Percentiles rank a stretch among this genome's conserved stretches.
These are phyloP conservation scores for Phytopythium boreale DNA, from an alignment of 352 stramenopile genomes.

Conservation along the genomic window DNA sequence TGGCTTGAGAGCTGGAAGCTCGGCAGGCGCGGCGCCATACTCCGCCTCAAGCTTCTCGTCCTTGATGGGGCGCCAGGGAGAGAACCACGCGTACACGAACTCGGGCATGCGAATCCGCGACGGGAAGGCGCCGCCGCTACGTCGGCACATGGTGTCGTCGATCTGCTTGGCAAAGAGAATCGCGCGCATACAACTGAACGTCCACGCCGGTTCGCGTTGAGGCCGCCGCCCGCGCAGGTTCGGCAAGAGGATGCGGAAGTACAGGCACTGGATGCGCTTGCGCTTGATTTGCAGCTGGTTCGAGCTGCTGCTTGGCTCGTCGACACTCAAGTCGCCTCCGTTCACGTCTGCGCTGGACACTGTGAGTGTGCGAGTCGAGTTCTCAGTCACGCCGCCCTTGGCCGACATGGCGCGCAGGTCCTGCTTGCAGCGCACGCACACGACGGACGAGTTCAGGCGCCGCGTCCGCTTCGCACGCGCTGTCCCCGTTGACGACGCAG, in stretches of 20 bases:
- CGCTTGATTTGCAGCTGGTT: slow-evolving; percentile 24
- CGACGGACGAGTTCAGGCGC: slow-evolving; percentile 9
- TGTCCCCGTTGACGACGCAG: neutral
- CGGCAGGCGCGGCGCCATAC: slow-evolving; percentile 7
- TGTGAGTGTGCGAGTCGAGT: neutral
- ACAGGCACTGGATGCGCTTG: slow-evolving; percentile 77
- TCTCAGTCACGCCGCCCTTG: slow-evolving; percentile 16
- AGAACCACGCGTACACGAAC: slow-evolving; percentile 93
- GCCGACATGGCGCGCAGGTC: slow-evolving; percentile 35
- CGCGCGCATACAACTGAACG: slow-evolving; percentile 86
- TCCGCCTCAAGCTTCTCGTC: slow-evolving; percentile 53
- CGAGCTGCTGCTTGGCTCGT: neutral
- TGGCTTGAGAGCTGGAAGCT: neutral
- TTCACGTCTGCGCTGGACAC: neutral
- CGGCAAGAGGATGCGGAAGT: slow-evolving; percentile 89
- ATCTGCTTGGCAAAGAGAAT: slow-evolving; percentile 89
- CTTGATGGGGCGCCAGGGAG: slow-evolving; percentile 58
- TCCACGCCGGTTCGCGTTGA: slow-evolving; percentile 77
- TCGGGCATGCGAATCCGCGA: slow-evolving; percentile 88
- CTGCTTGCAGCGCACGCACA: slow-evolving; percentile 68
- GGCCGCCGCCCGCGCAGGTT: slow-evolving; percentile 85
- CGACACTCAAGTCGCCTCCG: neutral
- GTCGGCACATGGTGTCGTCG: slow-evolving; percentile 71
- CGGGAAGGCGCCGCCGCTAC: slow-evolving; percentile 37
- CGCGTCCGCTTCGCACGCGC: neutral